A percentile compares a stretch with the other conserved stretches of the same genome.
Conservation (phyloP, 208 protist genomes). For the Leishmania gerbilli region DNA sequence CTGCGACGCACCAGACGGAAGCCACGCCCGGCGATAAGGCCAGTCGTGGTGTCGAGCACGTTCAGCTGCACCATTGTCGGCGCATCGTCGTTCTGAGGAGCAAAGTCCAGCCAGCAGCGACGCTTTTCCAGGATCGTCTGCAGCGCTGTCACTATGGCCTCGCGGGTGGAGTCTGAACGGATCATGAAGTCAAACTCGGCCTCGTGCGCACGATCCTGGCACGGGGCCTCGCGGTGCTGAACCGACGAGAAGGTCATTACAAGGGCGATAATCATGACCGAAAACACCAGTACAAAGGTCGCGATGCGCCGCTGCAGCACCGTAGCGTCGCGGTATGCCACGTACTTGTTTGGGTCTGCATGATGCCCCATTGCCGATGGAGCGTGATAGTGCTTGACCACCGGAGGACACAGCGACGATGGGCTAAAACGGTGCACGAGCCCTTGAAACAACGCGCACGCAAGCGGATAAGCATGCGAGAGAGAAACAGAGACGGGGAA, state of each 20-base stretch:
- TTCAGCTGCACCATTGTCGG: conserved; percentile 39
- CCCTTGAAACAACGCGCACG: neutral
- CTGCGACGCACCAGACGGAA: conserved; percentile 62
- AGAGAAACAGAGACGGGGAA: no score
- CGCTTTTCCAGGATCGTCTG: conserved; percentile 32
- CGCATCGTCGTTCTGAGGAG: conserved; percentile 21
- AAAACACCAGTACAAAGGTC: conserved; percentile 78
- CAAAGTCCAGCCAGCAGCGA: conserved; percentile 23
- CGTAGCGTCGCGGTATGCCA: conserved; percentile 46
- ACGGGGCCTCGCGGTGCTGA: conserved; percentile 54
- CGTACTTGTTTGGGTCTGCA: conserved; percentile 30
- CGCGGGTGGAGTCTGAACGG: conserved; percentile 17
- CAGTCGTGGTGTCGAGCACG: conserved; percentile 56
- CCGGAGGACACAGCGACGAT: neutral
- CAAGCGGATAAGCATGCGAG: neutral
- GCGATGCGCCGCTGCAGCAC: conserved; percentile 57
- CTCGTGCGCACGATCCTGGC: conserved; percentile 71
- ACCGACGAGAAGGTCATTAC: conserved; percentile 65
- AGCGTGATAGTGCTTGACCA: no score
- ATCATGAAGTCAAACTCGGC: conserved; percentile 45
- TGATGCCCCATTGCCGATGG: conserved; percentile 41
- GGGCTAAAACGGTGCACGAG: neutral
- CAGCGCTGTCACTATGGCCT: conserved; percentile 33
- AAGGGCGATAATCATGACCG: conserved; percentile 58
- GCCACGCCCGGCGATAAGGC: conserved; percentile 39